Percentiles rank a stretch among this genome's conserved stretches.
These are phyloP conservation scores for Colletotrichum godetiae DNA, from an alignment of 2,329 filamentous ascomycete species.

Conservation along the genomic window DNA sequence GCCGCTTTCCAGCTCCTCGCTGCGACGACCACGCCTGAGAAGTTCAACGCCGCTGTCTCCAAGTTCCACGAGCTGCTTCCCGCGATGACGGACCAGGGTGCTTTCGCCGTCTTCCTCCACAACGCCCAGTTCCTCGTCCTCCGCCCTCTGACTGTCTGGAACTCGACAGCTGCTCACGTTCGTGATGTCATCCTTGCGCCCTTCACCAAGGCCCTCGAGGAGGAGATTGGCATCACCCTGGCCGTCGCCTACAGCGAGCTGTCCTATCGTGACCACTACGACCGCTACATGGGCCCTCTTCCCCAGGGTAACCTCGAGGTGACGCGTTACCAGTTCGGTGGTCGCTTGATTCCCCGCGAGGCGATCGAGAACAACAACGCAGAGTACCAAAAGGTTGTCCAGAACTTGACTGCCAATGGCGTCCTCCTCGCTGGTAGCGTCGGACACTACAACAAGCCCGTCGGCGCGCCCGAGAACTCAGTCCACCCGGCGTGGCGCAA, in stretches of 20 bases:
- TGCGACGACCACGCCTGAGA: constrained; percentile 42
- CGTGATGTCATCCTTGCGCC: constrained; percentile 43
- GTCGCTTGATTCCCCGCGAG: constrained; percentile 48
- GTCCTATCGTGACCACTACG: constrained; percentile 47
- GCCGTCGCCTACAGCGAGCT: constrained; percentile 41
- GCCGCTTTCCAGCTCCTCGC: constrained; percentile 54
- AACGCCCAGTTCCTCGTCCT: constrained; percentile 59
- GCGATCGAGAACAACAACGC: constrained; percentile 44
- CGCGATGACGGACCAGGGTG: constrained; percentile 60
- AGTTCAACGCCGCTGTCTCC: constrained; percentile 60
- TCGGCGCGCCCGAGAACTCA: constrained; percentile 46
- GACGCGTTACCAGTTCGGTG: constrained; percentile 48
- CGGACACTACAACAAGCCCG: constrained; percentile 43
- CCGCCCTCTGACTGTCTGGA: constrained; percentile 41
- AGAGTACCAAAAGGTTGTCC: constrained; percentile 44
- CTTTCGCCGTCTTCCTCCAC: constrained; percentile 60
- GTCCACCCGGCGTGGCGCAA: constrained; percentile 52
- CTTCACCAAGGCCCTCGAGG: constrained; percentile 41
- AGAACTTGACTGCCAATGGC: constrained; percentile 44
- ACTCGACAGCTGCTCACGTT: constrained; percentile 41
- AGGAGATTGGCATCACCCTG: constrained; percentile 41
- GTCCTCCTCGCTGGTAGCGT: constrained; percentile 45
- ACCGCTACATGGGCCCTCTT: constrained; percentile 49
- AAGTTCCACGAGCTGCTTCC: constrained; percentile 56
- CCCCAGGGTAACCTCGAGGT: constrained; percentile 47